phyloP scores from a whole-genome alignment of 192 early-diverging fungal species.

The Cladochytrium replicatum region DNA sequence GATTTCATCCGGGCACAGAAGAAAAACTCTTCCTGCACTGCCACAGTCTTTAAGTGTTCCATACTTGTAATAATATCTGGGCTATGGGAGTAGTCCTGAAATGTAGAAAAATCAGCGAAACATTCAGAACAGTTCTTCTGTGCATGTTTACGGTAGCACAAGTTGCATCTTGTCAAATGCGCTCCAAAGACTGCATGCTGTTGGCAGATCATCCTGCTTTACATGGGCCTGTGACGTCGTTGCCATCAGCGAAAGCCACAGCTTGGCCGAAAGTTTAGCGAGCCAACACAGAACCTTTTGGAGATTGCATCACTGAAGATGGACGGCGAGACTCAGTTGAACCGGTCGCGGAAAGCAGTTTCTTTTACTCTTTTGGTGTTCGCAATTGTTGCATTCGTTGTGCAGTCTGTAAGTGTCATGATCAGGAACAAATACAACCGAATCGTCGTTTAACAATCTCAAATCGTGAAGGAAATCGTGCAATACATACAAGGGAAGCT shows the following conservation, averaged over 20 bases:
- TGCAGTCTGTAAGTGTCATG: not conserved
- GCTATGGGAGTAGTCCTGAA: constrained; percentile 27
- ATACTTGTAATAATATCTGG: constrained; percentile 39
- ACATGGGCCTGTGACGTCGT: too few relatives aligned
- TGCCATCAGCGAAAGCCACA: too few relatives aligned
- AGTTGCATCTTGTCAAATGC: constrained; percentile 33
- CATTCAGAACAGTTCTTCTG: not conserved
- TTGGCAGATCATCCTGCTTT: too few relatives aligned
- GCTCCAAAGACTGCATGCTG: constrained; percentile 21
- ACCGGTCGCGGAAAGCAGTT: not conserved
- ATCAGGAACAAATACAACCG: not conserved
- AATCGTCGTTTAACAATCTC: not conserved
- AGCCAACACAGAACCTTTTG: too few relatives aligned
- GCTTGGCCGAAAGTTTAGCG: too few relatives aligned
- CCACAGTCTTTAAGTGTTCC: constrained; percentile 34
- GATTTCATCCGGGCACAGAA: constrained; percentile 35
- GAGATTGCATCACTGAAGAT: too few relatives aligned
- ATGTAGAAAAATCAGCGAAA: not conserved
- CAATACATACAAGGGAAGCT: not conserved
- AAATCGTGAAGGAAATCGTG: not conserved
- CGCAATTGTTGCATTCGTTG: not conserved
- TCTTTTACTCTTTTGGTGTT: not conserved
- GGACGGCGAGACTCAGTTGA: too few relatives aligned
- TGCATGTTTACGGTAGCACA: constrained; percentile 24
- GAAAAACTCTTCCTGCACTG: constrained; percentile 23